Evolutionary conservation across 495 filamentous ascomycete genomes (phyloP).

Genomic region (Aspergillus ellipticus): DNA sequence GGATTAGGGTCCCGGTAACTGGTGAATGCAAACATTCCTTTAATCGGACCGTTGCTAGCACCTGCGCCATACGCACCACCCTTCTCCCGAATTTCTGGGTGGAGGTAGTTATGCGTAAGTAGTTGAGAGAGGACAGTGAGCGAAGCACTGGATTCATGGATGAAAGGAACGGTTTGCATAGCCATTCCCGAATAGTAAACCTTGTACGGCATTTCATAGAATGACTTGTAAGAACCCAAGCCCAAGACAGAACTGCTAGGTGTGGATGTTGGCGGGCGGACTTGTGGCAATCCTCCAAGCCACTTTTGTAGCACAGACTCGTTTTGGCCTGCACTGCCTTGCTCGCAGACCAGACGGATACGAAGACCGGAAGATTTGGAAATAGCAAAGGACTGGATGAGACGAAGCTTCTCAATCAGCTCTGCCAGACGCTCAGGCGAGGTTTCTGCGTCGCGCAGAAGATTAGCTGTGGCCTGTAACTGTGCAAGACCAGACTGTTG

Average conservation of each 20-base stretch:
- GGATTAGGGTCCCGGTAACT: conserved; percentile 98
- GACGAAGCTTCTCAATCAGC: conserved; percentile 78
- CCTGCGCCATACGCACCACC: conserved; percentile 94
- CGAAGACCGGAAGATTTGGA: conserved; percentile 56
- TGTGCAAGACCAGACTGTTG: conserved; percentile 84
- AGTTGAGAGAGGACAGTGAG: conserved; percentile 88
- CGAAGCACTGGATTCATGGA: conserved; percentile 65
- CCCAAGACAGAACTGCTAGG: conserved; percentile 30
- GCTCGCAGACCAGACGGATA: conserved; percentile 80
- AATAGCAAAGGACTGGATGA: conserved; percentile 77
- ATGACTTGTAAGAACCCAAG: conserved; percentile 57
- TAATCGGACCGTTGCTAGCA: conserved; percentile 72
- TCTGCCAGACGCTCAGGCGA: conserved; percentile 61
- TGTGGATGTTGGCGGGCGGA: conserved; percentile 32
- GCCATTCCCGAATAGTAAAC: conserved; percentile 87
- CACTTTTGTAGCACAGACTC: conserved; percentile 70
- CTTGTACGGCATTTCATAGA: conserved; percentile 94
- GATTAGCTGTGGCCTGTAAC: conserved; percentile 73
- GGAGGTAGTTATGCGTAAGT: conserved; percentile 93
- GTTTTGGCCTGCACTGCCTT: conserved; percentile 64
- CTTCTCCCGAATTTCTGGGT: conserved; percentile 97
- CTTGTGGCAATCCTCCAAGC: conserved; percentile 54
- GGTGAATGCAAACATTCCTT: conserved; percentile 89
- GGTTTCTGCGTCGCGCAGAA: conserved; percentile 52
- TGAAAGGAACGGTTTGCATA: conserved; percentile 82